phyloP scores from a whole-genome alignment of 495 filamentous ascomycete species.

The Penicillium ochrochloron region DNA sequence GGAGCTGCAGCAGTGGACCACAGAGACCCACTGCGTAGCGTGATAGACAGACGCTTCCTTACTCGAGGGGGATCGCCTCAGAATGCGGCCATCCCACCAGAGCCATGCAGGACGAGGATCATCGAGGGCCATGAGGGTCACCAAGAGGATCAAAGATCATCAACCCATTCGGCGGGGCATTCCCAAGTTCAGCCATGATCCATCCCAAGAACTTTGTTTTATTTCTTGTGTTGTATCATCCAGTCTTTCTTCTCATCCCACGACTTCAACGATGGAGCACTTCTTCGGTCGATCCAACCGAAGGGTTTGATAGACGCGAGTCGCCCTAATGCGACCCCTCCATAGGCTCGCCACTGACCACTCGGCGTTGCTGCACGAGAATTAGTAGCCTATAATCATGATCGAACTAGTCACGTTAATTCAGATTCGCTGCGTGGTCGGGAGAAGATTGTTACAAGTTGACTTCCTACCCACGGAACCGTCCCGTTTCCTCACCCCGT shows the following conservation, averaged over 20 bases:
- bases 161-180: conserved; percentile 14
- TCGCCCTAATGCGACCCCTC: conserved; percentile 14
- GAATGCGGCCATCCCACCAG: conserved; percentile 21
- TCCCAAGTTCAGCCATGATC: conserved; percentile 3
- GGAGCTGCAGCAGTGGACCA: conserved; percentile 3
- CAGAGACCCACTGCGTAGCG: conserved; percentile 19
- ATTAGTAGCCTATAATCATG: conserved; percentile 5
- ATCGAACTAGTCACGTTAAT: conserved; percentile 5
- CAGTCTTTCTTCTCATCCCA: not conserved
- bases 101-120: conserved; percentile 18
- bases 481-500: not conserved
- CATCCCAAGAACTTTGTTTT: not conserved
- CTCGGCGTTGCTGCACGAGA: conserved; percentile 11
- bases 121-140: not conserved
- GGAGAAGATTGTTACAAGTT: not conserved
- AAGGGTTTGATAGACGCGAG: conserved; percentile 26
- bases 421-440: not conserved
- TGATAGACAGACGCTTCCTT: conserved; percentile 14
- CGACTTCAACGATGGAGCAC: not conserved
- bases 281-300: conserved; percentile 24
- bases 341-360: conserved; percentile 18
- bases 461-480: not conserved
- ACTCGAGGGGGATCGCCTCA: conserved; percentile 27
- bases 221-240: no score
- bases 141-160: not conserved